Percentiles rank a stretch among this genome's conserved stretches.
Evolutionary conservation across 371 early-diverging fungal genomes (phyloP).

Genomic region (Dichotomocladium elegans): DNA sequence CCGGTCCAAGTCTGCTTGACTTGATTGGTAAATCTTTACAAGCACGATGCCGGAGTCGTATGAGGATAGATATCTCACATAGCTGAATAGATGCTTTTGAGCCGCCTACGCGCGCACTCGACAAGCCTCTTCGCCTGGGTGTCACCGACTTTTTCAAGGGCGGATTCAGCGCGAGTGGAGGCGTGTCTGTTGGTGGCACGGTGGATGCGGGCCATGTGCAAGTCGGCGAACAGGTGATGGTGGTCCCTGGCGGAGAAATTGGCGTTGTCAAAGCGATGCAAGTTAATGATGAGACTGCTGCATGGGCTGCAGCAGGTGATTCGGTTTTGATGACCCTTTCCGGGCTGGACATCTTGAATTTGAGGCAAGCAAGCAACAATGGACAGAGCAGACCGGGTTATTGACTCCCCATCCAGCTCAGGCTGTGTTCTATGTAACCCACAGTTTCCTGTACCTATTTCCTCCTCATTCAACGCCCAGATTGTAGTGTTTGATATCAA

Average conservation of each 20-base stretch:
- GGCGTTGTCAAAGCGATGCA: conserved; percentile 81
- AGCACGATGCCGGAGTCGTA: not conserved
- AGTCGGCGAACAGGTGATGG: conserved; percentile 76
- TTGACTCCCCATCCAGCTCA: conserved; percentile 29
- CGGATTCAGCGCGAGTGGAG: conserved; percentile 58
- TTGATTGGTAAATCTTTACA: conserved; percentile 44
- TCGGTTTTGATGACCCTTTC: conserved; percentile 73
- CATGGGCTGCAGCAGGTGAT: conserved; percentile 95
- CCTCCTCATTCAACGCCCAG: conserved; percentile 74
- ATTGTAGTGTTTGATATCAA: conserved; percentile 90
- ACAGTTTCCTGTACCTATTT: conserved; percentile 64
- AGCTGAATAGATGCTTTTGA: conserved; percentile 59
- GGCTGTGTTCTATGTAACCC: conserved; percentile 81
- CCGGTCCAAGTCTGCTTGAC: conserved; percentile 61
- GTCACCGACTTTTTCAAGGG: conserved; percentile 87
- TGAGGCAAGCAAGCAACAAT: no score
- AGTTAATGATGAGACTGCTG: conserved; percentile 61
- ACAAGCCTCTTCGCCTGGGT: conserved; percentile 79
- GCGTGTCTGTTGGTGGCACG: conserved; percentile 81
- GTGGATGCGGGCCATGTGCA: conserved; percentile 85
- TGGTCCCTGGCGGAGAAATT: conserved; percentile 78
- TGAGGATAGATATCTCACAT: not conserved
- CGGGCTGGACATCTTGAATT: conserved; percentile 76
- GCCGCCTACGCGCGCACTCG: conserved; percentile 70
- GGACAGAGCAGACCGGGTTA: no score